Conservation (phyloP, 1,284 basidiomycete genomes). For the Neonothopanus nambi region DNA sequence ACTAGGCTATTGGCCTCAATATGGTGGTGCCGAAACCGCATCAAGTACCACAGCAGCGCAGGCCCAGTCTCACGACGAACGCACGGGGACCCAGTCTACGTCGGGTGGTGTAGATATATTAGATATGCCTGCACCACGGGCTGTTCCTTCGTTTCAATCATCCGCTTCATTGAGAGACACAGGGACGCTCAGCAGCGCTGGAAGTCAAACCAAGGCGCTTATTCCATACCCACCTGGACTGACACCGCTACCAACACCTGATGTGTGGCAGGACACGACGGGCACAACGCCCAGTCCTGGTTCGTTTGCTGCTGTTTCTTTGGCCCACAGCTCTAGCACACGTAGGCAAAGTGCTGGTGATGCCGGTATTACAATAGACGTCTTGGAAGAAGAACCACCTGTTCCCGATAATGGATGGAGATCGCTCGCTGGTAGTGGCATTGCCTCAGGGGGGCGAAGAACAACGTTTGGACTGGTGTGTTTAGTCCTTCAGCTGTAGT, state of each 20-base stretch:
- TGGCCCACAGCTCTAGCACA: constrained; percentile 9
- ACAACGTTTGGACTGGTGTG: constrained; percentile 63
- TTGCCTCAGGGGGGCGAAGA: constrained; percentile 37
- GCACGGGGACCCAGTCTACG: constrained; percentile 23
- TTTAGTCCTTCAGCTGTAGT: constrained; percentile 14
- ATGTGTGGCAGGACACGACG: constrained; percentile 32
- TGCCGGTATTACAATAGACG: constrained; percentile 48
- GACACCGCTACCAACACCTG: constrained; percentile 16
- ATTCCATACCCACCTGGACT: constrained; percentile 53
- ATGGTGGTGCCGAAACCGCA: constrained; percentile 9
- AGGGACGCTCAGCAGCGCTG: constrained; percentile 26
- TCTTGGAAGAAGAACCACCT: constrained; percentile 67
- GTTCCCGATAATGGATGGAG: constrained; percentile 56
- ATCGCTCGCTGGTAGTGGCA: constrained; percentile 40
- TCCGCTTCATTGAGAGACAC: constrained; percentile 33
- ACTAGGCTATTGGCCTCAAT: constrained; percentile 15
- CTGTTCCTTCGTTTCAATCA: constrained; percentile 49
- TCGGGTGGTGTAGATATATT: constrained; percentile 50
- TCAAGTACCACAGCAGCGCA: constrained; percentile 13
- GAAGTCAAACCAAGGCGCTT: constrained; percentile 21
- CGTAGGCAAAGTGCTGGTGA: constrained; percentile 18
- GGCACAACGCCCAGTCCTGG: constrained; percentile 33
- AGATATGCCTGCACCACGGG: constrained; percentile 59
- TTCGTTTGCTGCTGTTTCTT: constrained; percentile 26
- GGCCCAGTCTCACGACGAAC: constrained; percentile 20